Conservation (phyloP, 2,329 filamentous ascomycete genomes). For the Pseudocercospora fuligena region DNA sequence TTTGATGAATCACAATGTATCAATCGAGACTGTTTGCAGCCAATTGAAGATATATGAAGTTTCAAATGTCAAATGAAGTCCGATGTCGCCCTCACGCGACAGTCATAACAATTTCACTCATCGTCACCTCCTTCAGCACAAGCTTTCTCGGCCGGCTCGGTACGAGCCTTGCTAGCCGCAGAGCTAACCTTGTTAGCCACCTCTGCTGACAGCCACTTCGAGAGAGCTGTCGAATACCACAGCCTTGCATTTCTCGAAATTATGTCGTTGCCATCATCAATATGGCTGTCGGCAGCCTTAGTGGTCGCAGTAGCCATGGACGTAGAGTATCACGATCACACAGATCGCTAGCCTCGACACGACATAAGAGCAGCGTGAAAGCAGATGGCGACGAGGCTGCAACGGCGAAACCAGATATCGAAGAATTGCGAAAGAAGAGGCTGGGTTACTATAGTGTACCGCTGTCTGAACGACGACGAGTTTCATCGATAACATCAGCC, state of each 20-base stretch:
- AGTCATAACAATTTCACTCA: slow-evolving; percentile 3
- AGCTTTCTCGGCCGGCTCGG: not conserved
- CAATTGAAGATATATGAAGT: not conserved
- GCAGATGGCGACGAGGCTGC: slow-evolving; percentile 21
- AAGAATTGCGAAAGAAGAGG: slow-evolving; percentile 46
- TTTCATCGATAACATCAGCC: slow-evolving; percentile 5
- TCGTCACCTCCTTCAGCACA: not conserved
- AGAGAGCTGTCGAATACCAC: not conserved
- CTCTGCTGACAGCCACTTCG: not conserved
- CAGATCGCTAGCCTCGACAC: slow-evolving; percentile 24
- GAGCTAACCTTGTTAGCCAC: not conserved
- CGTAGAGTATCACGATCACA: slow-evolving; percentile 19
- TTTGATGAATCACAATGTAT: not conserved
- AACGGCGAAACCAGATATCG: slow-evolving; percentile 43
- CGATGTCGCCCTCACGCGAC: slow-evolving; percentile 16
- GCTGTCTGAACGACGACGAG: slow-evolving; percentile 16
- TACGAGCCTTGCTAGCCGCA: not conserved
- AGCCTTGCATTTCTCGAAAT: slow-evolving; percentile 1
- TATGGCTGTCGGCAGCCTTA: slow-evolving; percentile 29
- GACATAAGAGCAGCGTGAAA: slow-evolving; percentile 19
- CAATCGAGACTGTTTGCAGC: not conserved
- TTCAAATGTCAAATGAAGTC: not conserved
- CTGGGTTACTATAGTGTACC: slow-evolving; percentile 42
- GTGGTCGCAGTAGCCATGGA: slow-evolving; percentile 29
- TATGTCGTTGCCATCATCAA: slow-evolving; percentile 1